A percentile compares a stretch with the other conserved stretches of the same genome.
These are phyloP conservation scores for Penicillium turbatum DNA, from an alignment of 495 filamentous ascomycete genomes.

Conservation along the genomic window DNA sequence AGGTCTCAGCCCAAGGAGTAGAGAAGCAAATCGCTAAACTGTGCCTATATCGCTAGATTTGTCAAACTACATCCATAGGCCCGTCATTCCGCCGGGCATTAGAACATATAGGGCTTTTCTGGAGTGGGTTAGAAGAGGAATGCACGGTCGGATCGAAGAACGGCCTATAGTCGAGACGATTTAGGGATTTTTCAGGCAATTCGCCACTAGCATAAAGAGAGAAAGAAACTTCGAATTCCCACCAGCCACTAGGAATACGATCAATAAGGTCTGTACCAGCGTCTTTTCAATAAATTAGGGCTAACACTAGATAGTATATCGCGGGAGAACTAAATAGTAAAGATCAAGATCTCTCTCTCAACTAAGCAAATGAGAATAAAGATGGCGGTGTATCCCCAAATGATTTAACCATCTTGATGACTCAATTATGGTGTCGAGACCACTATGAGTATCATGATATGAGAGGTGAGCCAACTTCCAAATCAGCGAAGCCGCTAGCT, in stretches of 20 bases:
- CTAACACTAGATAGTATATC: slow-evolving; percentile 6
- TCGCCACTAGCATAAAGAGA: background rate
- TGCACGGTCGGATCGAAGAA: background rate
- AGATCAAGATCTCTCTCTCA: background rate
- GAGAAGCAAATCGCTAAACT: background rate
- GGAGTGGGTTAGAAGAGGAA: background rate
- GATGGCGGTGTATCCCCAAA: slow-evolving; percentile 4
- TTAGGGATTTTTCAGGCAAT: background rate
- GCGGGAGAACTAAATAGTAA: background rate
- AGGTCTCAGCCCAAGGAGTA: background rate
- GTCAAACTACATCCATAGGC: no score
- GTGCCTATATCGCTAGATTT: no score
- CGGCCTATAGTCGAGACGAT: slow-evolving; percentile 1
- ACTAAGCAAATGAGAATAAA: slow-evolving; percentile 8
- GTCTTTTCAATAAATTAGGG: background rate
- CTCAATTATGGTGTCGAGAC: slow-evolving; percentile 10
- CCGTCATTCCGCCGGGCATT: no score
- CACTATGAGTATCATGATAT: slow-evolving; percentile 3
- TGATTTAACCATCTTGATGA: slow-evolving; percentile 12
- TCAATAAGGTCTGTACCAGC: background rate
- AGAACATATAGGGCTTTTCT: background rate
- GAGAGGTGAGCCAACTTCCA: no score
- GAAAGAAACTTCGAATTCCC: slow-evolving; percentile 19
- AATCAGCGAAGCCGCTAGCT: no score
- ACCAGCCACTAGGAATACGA: background rate